A percentile compares a stretch with the other conserved stretches of the same genome.
phyloP scores from a whole-genome alignment of 139 green algal species.

The Axilococcus clingmanii region DNA sequence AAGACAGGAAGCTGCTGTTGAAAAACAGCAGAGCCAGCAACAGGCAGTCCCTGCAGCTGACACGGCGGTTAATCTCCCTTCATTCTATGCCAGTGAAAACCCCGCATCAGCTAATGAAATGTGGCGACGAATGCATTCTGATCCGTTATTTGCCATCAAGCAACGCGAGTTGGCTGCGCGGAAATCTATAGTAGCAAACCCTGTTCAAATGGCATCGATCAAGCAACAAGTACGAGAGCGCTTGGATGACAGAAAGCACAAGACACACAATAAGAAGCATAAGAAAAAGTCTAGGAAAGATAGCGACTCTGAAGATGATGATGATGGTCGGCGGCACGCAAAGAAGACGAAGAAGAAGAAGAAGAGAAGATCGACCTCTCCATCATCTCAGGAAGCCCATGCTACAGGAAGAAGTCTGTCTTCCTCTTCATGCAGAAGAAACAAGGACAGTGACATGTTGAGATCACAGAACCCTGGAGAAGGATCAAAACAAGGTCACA shows the following conservation, averaged over 20 bases:
- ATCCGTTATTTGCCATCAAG: slow-evolving; percentile 83
- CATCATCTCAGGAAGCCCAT: not conserved
- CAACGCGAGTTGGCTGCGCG: slow-evolving; percentile 57
- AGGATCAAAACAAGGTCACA: not conserved
- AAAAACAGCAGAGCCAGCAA: slow-evolving; percentile 18
- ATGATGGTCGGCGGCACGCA: not conserved
- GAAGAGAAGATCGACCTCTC: not conserved
- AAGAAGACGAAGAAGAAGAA: not conserved
- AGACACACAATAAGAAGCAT: slow-evolving; percentile 45
- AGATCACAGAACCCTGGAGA: too few relatives aligned
- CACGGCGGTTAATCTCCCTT: slow-evolving; percentile 33
- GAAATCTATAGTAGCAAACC: slow-evolving; percentile 47
- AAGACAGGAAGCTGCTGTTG: slow-evolving; percentile 45
- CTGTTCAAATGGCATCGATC: slow-evolving; percentile 39
- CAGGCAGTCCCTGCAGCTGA: slow-evolving; percentile 1
- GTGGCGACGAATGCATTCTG: slow-evolving; percentile 81
- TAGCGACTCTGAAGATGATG: not conserved
- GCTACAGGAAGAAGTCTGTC: not conserved
- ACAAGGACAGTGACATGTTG: not conserved
- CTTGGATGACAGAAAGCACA: slow-evolving; percentile 32
- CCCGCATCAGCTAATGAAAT: slow-evolving; percentile 73
- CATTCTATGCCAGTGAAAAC: slow-evolving; percentile 52
- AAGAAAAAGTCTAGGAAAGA: slow-evolving; percentile 37
- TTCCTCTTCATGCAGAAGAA: not conserved
- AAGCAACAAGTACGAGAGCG: slow-evolving; percentile 36